phyloP scores from a whole-genome alignment of 2,329 filamentous ascomycete species.

The Lachnellula arida region DNA sequence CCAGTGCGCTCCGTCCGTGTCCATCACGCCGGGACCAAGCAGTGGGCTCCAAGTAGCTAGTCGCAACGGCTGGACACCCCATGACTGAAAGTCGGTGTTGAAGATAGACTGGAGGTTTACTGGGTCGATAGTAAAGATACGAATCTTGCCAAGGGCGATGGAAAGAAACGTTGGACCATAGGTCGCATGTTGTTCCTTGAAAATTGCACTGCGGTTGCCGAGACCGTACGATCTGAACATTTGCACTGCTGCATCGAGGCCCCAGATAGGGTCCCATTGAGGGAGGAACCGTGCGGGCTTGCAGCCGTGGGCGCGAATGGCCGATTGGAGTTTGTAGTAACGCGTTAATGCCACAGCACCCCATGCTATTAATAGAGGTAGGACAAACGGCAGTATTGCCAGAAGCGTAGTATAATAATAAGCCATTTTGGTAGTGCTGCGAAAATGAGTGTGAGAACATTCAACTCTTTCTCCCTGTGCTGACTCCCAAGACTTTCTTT shows the following conservation, averaged over 20 bases:
- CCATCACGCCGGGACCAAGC: background rate
- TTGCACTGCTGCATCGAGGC: background rate
- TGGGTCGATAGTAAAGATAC: background rate
- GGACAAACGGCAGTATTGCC: background rate
- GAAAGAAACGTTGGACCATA: background rate
- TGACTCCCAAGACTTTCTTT: no score
- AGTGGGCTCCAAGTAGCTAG: background rate
- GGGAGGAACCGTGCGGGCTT: conserved; percentile 8
- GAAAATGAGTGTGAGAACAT: no score
- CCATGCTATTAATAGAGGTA: no score
- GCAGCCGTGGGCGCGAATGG: conserved; percentile 10
- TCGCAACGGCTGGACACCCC: background rate
- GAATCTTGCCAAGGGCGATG: background rate
- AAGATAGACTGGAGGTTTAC: background rate
- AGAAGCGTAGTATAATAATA: no score
- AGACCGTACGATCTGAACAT: background rate
- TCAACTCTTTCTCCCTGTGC: no score
- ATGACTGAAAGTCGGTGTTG: background rate
- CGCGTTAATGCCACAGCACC: background rate
- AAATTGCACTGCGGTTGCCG: background rate
- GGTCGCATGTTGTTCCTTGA: background rate
- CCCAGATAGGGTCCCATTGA: conserved; percentile 9
- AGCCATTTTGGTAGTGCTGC: no score
- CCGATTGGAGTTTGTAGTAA: background rate
- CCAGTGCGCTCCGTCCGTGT: background rate